Conservation (phyloP, 768 basidiomycete genomes). For the Phylloporus arenicola region DNA sequence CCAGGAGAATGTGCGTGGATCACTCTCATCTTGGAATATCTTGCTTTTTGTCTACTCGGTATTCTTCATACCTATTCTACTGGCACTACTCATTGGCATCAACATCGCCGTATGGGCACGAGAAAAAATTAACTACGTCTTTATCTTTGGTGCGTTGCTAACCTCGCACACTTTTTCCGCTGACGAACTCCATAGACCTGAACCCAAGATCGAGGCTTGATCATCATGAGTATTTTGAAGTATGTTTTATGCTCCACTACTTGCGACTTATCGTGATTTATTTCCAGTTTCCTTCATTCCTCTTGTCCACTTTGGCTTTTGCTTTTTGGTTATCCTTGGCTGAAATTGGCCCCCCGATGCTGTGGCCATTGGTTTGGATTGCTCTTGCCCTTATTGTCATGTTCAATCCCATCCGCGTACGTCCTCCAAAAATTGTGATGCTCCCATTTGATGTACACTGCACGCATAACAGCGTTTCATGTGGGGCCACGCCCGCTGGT, state of each 20-base stretch:
- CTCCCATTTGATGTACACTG: slow-evolving; percentile 24
- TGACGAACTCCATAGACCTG: slow-evolving; percentile 44
- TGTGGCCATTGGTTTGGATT: slow-evolving; percentile 84
- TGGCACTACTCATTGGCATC: slow-evolving; percentile 72
- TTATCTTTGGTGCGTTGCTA: slow-evolving; percentile 67
- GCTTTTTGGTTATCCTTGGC: slow-evolving; percentile 83
- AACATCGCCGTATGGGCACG: slow-evolving; percentile 76
- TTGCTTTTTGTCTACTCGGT: slow-evolving; percentile 77
- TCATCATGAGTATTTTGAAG: slow-evolving; percentile 71
- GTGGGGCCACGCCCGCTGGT: slow-evolving; percentile 51
- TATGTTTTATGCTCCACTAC: slow-evolving; percentile 23
- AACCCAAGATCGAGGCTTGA: slow-evolving; percentile 69
- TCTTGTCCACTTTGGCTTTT: slow-evolving; percentile 67
- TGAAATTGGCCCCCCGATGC: slow-evolving; percentile 60
- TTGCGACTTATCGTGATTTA: not conserved
- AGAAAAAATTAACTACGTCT: slow-evolving; percentile 83
- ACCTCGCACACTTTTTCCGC: not conserved
- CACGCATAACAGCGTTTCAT: slow-evolving; percentile 42
- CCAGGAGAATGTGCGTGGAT: slow-evolving; percentile 44
- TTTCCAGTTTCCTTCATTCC: slow-evolving; percentile 59
- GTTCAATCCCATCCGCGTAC: slow-evolving; percentile 70
- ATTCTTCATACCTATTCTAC: slow-evolving; percentile 66
- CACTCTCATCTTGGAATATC: slow-evolving; percentile 64
- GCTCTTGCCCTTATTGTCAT: slow-evolving; percentile 52
- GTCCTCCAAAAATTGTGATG: not conserved